Conservation (phyloP, 225 moss, liverwort and hornwort genomes). For the Marchantia paleacea region DNA sequence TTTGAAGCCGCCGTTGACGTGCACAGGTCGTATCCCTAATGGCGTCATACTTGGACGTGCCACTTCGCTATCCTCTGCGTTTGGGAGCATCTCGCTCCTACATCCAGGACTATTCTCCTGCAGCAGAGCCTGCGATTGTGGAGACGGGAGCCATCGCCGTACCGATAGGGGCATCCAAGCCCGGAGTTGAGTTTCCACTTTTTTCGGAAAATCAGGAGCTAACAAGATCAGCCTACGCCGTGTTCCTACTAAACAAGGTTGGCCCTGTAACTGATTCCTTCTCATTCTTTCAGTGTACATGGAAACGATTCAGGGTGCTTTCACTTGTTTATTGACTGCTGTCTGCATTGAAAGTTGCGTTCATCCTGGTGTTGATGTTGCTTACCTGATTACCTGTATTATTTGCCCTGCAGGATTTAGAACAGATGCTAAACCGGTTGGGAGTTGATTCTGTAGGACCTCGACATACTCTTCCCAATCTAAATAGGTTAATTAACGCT, state of each 20-base stretch:
- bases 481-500: slow-evolving; percentile 66
- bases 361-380: neutral
- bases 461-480: slow-evolving; percentile 89
- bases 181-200: slow-evolving; percentile 82
- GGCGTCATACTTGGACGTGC: slow-evolving; percentile 82
- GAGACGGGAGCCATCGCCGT: slow-evolving; percentile 58
- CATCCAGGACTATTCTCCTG: slow-evolving; percentile 83
- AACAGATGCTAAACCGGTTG: slow-evolving; percentile 87
- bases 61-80: slow-evolving; percentile 83
- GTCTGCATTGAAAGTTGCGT: neutral
- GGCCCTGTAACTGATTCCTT: neutral
- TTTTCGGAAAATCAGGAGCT: slow-evolving; percentile 94
- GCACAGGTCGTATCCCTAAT: slow-evolving; percentile 76
- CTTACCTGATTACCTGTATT: neutral
- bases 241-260: slow-evolving; percentile 97
- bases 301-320: neutral
- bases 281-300: neutral
- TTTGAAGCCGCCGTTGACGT: slow-evolving; percentile 12
- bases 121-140: slow-evolving; percentile 66
- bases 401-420: slow-evolving; percentile 69
- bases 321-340: neutral
- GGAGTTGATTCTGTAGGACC: slow-evolving; percentile 91
- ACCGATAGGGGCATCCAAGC: slow-evolving; percentile 43
- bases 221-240: slow-evolving; percentile 95
- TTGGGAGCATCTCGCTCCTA: slow-evolving; percentile 89